Conservation (phyloP, 1,284 basidiomycete genomes). For the Grifola frondosa region DNA sequence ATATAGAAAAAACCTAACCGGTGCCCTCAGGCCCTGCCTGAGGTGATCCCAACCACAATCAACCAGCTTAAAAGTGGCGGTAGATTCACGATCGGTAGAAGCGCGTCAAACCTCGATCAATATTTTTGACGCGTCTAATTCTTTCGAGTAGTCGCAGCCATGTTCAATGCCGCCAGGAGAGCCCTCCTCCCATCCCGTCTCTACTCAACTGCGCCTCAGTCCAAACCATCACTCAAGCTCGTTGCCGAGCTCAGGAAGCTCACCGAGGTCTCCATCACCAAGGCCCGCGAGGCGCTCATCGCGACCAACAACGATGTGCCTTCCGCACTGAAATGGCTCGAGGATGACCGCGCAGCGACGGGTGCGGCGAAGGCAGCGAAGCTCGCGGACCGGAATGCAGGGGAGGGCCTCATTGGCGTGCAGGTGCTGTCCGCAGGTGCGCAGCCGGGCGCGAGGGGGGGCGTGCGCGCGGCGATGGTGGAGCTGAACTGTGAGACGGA, state of each 20-base stretch:
- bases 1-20: too few species aligned
- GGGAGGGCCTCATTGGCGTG: conserved; percentile 79
- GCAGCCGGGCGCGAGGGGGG: conserved; percentile 35
- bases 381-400: conserved; percentile 69
- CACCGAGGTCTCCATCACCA: conserved; percentile 79
- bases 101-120: too few species aligned
- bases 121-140: too few species aligned
- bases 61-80: too few species aligned
- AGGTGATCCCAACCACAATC: too few species aligned
- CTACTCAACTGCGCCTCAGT: conserved; percentile 39
- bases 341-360: conserved; percentile 66
- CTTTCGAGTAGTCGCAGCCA: conserved; percentile 9
- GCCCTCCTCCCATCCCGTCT: conserved; percentile 20
- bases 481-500: conserved; percentile 98
- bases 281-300: conserved; percentile 86
- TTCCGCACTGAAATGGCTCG: conserved; percentile 79
- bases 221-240: conserved; percentile 64
- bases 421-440: conserved; percentile 67
- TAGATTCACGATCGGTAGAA: too few species aligned
- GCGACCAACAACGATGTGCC: conserved; percentile 75
- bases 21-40: too few species aligned
- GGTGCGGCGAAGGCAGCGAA: conserved; percentile 85
- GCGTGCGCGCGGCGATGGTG: conserved; percentile 80
- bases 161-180: conserved; percentile 19
- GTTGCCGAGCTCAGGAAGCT: conserved; percentile 85